Base-by-base conservation (phyloP, 192 early-diverging fungal species). In the Thamnidium elegans region DNA sequence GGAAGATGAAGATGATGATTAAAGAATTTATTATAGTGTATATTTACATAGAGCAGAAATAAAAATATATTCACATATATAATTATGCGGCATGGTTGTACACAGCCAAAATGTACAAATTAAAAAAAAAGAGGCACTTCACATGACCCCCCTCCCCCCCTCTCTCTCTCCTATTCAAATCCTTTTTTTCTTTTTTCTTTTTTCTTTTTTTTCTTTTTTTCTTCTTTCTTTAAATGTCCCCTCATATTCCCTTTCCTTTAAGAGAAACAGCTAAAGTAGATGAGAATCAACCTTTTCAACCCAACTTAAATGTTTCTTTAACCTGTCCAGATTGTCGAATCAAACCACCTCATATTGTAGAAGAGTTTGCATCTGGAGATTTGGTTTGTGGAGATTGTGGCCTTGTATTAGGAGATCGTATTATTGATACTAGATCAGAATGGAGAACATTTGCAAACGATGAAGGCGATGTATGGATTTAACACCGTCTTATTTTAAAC, bases 391-490 rank as follows among this genome's bases (percentile, higher is more conserved):
- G 89, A 15, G 88, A 90, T 74, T 99, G 96, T 76, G 94, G 93
- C 14, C 67, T 93, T 4, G 88, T 92, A 7, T 81, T 97, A 2
- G 91, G 90, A 13, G 87, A 95, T 68, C 82, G 94, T 17, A 86
- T 97, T 66, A 94, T 95, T 62, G 93, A 93, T 71, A 94, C 96
- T 30, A 86, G 95, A 10, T 94, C 91, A 1, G 96, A 99, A 73
- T 99, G 96, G 96, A 89, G 96, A 53, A 99, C 94, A 21, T 93
- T 94, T 69, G 86, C 92, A 20, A 92, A 93, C 71, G 94, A 94
- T 62, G 93, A 88, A 66, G 90, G 87, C 50, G 91, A 92, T 69
- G 71, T 72, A 72, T 67, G 70, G 26, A 26, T 3, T 66, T 26
- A 3, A 26, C 26, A 26, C 3, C 3, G 26, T 26, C 26, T 26